phyloP scores from a whole-genome alignment of 2,329 filamentous ascomycete species.

The Sporothrix globosa region DNA sequence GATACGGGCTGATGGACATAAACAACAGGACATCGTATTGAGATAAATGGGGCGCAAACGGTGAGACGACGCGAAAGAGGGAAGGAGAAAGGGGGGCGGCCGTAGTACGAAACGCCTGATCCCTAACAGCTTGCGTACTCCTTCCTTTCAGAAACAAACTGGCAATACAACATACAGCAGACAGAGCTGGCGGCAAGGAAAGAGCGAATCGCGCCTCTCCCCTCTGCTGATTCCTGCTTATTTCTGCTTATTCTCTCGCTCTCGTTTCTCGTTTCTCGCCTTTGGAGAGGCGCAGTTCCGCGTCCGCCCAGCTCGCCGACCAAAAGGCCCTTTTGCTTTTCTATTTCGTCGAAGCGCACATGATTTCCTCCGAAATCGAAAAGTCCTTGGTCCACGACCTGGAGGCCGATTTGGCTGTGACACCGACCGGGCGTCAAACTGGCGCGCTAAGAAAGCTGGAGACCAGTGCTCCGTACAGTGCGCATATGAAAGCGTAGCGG shows the following conservation, averaged over 20 bases:
- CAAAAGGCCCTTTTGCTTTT: background rate
- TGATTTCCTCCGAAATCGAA: no score
- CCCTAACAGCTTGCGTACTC: background rate
- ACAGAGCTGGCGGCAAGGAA: background rate
- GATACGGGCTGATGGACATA: background rate
- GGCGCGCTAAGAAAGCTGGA: background rate
- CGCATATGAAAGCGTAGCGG: background rate
- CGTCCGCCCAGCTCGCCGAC: background rate
- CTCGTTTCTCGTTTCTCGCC: background rate
- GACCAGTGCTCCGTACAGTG: background rate
- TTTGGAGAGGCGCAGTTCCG: slow-evolving; percentile 2
- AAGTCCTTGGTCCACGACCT: no score
- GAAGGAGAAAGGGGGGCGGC: background rate
- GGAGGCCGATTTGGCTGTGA: background rate
- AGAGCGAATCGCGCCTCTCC: background rate
- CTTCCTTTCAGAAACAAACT: background rate
- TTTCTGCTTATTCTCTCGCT: background rate
- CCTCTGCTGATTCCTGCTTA: background rate
- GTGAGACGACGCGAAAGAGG: background rate
- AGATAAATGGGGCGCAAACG: background rate
- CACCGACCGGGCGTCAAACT: slow-evolving; percentile 1
- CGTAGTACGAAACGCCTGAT: slow-evolving; percentile 6
- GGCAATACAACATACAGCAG: background rate
- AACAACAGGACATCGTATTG: background rate
- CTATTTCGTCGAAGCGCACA: background rate